Conservation (phyloP, 2,329 filamentous ascomycete genomes). For the Hypoxylon sp. region DNA sequence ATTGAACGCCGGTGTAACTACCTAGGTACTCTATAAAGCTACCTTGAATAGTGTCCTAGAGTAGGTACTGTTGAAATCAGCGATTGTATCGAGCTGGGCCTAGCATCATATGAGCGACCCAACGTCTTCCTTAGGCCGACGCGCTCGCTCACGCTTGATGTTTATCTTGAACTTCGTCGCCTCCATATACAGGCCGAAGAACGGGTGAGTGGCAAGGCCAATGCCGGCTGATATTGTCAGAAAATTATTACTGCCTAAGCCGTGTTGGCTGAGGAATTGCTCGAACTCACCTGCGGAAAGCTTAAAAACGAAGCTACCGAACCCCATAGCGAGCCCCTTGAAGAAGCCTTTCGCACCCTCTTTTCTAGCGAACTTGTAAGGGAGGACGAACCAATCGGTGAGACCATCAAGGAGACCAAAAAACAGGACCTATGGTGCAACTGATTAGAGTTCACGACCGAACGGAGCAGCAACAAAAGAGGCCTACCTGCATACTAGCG, state of each 20-base stretch:
- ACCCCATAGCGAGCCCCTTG: constrained; percentile 32
- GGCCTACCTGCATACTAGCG: constrained; percentile 29
- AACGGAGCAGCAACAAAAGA: background rate
- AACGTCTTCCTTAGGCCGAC: constrained; percentile 17
- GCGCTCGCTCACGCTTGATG: constrained; percentile 34
- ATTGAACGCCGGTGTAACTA: background rate
- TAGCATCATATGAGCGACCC: constrained; percentile 32
- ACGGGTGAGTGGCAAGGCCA: constrained; percentile 33
- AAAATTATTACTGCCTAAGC: background rate
- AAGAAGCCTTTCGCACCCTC: constrained; percentile 37
- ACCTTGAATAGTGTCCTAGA: background rate
- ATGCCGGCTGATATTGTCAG: constrained; percentile 34
- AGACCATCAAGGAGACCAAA: constrained; percentile 34
- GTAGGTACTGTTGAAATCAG: background rate
- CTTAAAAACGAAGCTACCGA: constrained; percentile 36
- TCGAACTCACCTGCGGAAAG: constrained; percentile 31
- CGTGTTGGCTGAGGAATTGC: background rate
- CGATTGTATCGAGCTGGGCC: background rate
- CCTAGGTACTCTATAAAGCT: background rate
- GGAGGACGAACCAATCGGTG: constrained; percentile 39
- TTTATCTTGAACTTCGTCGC: constrained; percentile 37
- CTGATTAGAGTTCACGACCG: constrained; percentile 1
- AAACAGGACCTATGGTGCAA: constrained; percentile 21
- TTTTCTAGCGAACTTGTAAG: constrained; percentile 34
- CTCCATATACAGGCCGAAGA: constrained; percentile 44